A percentile compares a stretch with the other conserved stretches of the same genome.
Evolutionary conservation across 2,329 filamentous ascomycete genomes (phyloP).

Genomic region (Ilyonectria mors-panacis): DNA sequence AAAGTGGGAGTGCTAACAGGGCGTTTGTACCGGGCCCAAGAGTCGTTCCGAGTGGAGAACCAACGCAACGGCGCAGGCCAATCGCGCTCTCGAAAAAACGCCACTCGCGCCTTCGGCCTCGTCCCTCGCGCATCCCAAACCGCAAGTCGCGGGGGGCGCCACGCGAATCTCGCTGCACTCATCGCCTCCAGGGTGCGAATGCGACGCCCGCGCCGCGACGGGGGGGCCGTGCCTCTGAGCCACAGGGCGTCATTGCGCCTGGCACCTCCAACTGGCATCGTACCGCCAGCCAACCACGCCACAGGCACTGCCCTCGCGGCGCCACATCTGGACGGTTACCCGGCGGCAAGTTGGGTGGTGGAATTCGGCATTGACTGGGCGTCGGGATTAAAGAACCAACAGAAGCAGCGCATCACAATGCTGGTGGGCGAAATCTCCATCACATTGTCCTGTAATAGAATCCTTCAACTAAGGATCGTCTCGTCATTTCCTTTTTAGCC

Average conservation of each 20-base stretch:
- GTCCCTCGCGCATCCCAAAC: not conserved
- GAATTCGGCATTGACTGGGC: not conserved
- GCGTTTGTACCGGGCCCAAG: not conserved
- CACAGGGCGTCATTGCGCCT: not conserved
- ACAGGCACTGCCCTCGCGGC: no score
- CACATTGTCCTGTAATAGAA: not conserved
- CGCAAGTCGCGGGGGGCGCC: not conserved
- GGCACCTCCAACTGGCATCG: no score
- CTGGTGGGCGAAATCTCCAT: not conserved
- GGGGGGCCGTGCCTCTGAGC: not conserved
- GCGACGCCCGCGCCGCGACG: not conserved
- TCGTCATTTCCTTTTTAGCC: not conserved
- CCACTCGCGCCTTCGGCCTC: conserved; percentile 11
- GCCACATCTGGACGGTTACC: no score
- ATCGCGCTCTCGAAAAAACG: not conserved
- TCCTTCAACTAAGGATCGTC: not conserved
- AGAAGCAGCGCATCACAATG: not conserved
- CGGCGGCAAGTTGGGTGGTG: not conserved
- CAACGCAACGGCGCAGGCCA: not conserved
- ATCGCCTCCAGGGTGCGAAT: not conserved
- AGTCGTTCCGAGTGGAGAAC: not conserved
- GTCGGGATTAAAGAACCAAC: not conserved
- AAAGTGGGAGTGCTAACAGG: conserved; percentile 1
- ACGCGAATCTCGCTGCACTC: not conserved
- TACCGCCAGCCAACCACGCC: no score